Conservation (phyloP, 2,329 filamentous ascomycete species). For the Fusarium concolor region DNA sequence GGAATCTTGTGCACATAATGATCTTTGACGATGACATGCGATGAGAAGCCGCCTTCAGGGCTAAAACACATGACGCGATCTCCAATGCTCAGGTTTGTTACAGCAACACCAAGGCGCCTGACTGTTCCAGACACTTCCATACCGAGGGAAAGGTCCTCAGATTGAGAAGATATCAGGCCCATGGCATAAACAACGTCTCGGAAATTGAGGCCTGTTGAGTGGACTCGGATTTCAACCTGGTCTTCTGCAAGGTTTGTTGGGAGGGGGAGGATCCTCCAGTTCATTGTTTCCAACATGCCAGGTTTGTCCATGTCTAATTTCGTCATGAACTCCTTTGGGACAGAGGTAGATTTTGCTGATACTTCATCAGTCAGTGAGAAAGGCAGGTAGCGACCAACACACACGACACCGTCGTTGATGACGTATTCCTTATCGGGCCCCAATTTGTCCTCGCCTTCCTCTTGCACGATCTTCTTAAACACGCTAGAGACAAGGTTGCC, state of each 20-base stretch:
- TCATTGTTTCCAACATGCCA: conserved; percentile 5
- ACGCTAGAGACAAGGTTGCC: background rate
- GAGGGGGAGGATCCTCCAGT: background rate
- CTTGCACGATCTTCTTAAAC: conserved; percentile 5
- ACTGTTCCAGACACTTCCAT: conserved; percentile 6
- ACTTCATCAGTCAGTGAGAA: background rate
- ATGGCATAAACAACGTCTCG: conserved; percentile 14
- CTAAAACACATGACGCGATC: conserved; percentile 39
- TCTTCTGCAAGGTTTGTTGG: background rate
- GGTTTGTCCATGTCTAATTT: conserved; percentile 3
- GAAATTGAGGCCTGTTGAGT: conserved; percentile 16
- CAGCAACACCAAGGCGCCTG: background rate
- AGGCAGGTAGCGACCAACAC: conserved; percentile 11
- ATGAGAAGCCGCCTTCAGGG: conserved; percentile 9
- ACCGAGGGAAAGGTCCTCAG: background rate
- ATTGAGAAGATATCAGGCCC: conserved; percentile 5
- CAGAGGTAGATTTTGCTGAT: background rate
- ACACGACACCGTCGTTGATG: background rate
- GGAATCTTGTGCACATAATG: conserved; percentile 49
- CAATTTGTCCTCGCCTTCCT: background rate
- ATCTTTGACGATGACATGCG: conserved; percentile 6
- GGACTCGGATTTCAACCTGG: conserved; percentile 5
- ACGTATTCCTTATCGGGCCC: conserved; percentile 16
- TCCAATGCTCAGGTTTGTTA: conserved; percentile 24
- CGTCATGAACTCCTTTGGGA: background rate